Percentiles rank a stretch among this genome's conserved stretches.
Conservation (phyloP, 2,329 filamentous ascomycete genomes). For the Dissoconium aciculare region DNA sequence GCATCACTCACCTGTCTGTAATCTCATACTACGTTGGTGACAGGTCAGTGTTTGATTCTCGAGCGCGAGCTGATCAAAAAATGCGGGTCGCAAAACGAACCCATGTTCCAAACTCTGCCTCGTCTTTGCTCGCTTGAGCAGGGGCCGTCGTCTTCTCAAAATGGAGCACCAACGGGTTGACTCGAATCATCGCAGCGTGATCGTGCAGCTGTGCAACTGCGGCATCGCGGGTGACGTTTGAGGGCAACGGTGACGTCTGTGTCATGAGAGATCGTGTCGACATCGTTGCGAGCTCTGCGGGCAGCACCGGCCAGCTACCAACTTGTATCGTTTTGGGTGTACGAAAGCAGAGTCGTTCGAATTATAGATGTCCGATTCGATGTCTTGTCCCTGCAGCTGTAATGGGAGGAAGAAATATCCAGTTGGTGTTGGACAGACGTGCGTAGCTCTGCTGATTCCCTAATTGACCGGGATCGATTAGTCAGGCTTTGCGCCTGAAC, state of each 20-base stretch:
- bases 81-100: neutral
- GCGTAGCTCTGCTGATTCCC: no score
- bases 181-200: conserved; percentile 70
- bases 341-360: no score
- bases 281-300: no score
- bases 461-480: no score
- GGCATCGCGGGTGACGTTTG: conserved; percentile 50
- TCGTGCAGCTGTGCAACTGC: conserved; percentile 63
- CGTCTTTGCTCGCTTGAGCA: conserved; percentile 50
- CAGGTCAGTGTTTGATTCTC: neutral
- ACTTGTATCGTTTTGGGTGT: no score
- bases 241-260: conserved; percentile 61
- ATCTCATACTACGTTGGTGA: conserved; percentile 61
- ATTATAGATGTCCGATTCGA: no score
- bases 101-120: conserved; percentile 50
- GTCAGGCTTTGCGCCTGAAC: no score
- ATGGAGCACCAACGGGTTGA: conserved; percentile 69
- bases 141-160: conserved; percentile 55
- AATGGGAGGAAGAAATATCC: no score
- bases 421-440: no score
- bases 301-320: no score
- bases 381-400: no score
- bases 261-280: conserved; percentile 59
- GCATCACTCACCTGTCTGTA: conserved; percentile 41
- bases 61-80: neutral